Percentiles rank a stretch among this genome's conserved stretches.
Evolutionary conservation across 2,329 filamentous ascomycete species (phyloP).

Genomic region (Epichloe sp.): DNA sequence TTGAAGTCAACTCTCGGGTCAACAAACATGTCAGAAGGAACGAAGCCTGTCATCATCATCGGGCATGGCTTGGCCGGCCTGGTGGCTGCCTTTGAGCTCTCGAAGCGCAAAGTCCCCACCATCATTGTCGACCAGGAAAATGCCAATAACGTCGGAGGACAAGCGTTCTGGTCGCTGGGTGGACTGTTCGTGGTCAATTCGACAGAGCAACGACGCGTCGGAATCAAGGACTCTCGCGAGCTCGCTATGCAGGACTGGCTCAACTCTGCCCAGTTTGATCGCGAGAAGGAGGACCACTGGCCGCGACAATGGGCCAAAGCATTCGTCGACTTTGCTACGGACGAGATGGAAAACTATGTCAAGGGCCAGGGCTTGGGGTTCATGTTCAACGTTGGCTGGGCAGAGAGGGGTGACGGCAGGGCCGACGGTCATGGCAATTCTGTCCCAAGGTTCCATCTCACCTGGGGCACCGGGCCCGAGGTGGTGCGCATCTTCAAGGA

Average conservation of each 20-base stretch:
- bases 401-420: constrained; percentile 42
- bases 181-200: constrained; percentile 49
- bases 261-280: constrained; percentile 43
- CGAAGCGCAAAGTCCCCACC: constrained; percentile 33
- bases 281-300: constrained; percentile 42
- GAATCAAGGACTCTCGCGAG: constrained; percentile 43
- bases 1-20: too few species aligned
- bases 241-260: constrained; percentile 48
- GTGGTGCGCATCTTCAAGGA: constrained; percentile 44
- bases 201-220: constrained; percentile 40
- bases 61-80: constrained; percentile 46
- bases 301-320: constrained; percentile 49
- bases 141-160: constrained; percentile 41
- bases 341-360: constrained; percentile 45
- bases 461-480: constrained; percentile 49
- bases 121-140: constrained; percentile 47
- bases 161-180: constrained; percentile 52
- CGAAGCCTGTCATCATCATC: constrained; percentile 37
- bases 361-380: constrained; percentile 39
- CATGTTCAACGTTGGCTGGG: constrained; percentile 44
- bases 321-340: constrained; percentile 47
- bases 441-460: constrained; percentile 48
- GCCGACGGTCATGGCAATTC: constrained; percentile 48
- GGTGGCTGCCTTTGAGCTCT: constrained; percentile 44
- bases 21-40: constrained; percentile 10